Conservation (phyloP, 129 eudicot genomes). For the Artemisia annua region DNA sequence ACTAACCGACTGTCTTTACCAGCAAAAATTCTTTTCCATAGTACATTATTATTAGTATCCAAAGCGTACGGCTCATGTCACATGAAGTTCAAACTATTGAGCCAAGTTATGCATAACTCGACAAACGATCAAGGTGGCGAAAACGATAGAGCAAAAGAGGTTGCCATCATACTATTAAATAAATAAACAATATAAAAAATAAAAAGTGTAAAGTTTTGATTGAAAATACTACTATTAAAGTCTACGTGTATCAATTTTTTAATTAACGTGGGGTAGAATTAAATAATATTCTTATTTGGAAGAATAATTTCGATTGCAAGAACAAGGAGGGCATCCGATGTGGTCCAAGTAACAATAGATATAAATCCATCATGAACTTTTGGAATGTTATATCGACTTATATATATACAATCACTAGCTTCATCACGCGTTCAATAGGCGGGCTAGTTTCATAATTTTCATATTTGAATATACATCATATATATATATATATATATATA, state of each 20-base stretch:
- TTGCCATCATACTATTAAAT: not conserved
- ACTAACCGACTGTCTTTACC: no score
- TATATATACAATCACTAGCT: no score
- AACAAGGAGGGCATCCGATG: conserved; percentile 25
- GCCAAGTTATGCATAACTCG: not conserved
- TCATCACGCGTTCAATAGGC: no score
- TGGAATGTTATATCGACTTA: no score
- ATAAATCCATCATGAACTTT: no score
- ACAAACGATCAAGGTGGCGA: conserved; percentile 16
- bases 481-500: no score
- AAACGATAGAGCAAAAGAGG: conserved; percentile 23
- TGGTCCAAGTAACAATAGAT: not conserved
- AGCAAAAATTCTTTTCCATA: no score
- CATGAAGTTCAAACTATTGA: not conserved
- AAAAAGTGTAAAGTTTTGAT: not conserved
- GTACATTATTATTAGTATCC: not conserved
- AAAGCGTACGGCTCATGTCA: not conserved
- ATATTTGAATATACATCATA: no score
- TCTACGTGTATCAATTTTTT: conserved; percentile 17
- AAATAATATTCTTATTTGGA: not conserved
- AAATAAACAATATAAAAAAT: not conserved
- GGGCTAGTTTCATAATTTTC: no score
- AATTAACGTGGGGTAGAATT: conserved; percentile 29
- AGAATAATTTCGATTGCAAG: not conserved
- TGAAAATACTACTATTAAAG: conserved; percentile 6